These are phyloP conservation scores for Escovopsis sp. DNA, from an alignment of 2,329 filamentous ascomycete species.

Conservation along the genomic window DNA sequence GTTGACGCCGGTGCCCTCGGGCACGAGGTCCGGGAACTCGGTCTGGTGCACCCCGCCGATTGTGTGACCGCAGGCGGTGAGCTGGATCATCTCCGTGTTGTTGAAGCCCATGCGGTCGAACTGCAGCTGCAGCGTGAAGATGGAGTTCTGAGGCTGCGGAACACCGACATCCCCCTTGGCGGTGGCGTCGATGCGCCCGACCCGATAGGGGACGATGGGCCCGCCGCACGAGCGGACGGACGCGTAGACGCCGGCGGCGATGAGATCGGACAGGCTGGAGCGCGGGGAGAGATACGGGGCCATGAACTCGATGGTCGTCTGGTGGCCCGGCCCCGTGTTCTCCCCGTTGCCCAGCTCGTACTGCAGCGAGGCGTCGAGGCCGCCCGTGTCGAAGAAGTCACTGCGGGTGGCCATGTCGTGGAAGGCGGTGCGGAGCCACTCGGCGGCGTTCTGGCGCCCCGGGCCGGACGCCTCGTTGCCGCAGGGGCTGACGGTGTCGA, in stretches of 20 bases:
- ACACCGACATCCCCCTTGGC: slow-evolving; percentile 32
- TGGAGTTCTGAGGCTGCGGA: slow-evolving; percentile 41
- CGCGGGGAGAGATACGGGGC: slow-evolving; percentile 35
- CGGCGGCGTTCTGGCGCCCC: slow-evolving; percentile 43
- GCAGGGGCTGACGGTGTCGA: slow-evolving; percentile 42
- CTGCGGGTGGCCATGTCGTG: slow-evolving; percentile 47
- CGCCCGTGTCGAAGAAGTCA: slow-evolving; percentile 31
- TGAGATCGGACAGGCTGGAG: slow-evolving; percentile 40
- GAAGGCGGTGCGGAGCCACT: slow-evolving; percentile 47
- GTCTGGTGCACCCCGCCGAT: slow-evolving; percentile 42
- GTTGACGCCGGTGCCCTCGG: slow-evolving; percentile 26
- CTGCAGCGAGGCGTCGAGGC: slow-evolving; percentile 44
- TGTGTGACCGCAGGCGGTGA: slow-evolving; percentile 46
- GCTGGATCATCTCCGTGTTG: slow-evolving; percentile 41
- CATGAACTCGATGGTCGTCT: slow-evolving; percentile 37
- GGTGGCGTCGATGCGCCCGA: slow-evolving; percentile 40
- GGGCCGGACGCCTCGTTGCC: slow-evolving; percentile 35
- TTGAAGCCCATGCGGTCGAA: slow-evolving; percentile 45
- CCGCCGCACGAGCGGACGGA: slow-evolving; percentile 46
- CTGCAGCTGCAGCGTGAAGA: slow-evolving; percentile 35
- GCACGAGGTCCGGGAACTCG: slow-evolving; percentile 39
- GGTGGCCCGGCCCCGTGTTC: slow-evolving; percentile 41
- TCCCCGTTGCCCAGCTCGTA: slow-evolving; percentile 42
- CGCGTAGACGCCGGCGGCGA: slow-evolving; percentile 43
- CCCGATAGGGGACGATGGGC: slow-evolving; percentile 35